Conservation (phyloP, 1,284 basidiomycete species). For the Naganishia albida region DNA sequence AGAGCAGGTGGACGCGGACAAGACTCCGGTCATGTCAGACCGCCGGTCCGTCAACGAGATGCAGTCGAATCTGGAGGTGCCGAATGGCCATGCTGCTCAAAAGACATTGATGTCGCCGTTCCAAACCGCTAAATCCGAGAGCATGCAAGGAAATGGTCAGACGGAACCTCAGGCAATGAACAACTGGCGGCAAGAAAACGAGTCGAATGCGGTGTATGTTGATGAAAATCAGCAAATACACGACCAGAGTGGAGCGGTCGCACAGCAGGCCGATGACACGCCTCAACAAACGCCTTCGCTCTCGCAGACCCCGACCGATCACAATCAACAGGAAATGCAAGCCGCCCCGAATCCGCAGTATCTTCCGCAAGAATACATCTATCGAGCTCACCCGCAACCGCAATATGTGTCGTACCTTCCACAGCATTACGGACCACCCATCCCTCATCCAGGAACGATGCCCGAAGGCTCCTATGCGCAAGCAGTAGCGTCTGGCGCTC, state of each 20-base stretch:
- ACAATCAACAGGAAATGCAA: slow-evolving; percentile 13
- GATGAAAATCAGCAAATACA: neutral
- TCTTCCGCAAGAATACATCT: slow-evolving; percentile 16
- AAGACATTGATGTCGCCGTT: slow-evolving; percentile 28
- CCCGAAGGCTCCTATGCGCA: slow-evolving; percentile 24
- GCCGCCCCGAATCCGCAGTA: slow-evolving; percentile 3
- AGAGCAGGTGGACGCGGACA: slow-evolving; percentile 24
- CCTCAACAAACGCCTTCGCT: slow-evolving; percentile 24
- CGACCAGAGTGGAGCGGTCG: neutral
- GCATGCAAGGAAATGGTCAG: neutral
- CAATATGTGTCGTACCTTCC: slow-evolving; percentile 26
- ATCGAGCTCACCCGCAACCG: slow-evolving; percentile 11
- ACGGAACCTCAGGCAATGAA: neutral
- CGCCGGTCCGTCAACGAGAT: slow-evolving; percentile 20
- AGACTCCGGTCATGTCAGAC: slow-evolving; percentile 28
- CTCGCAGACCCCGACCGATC: slow-evolving; percentile 25
- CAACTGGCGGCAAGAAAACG: slow-evolving; percentile 16
- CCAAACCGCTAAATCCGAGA: slow-evolving; percentile 19
- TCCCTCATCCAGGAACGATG: slow-evolving; percentile 1
- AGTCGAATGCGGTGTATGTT: neutral
- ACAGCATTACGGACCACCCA: slow-evolving; percentile 14
- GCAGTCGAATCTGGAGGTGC: slow-evolving; percentile 15
- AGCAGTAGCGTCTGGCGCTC: slow-evolving; percentile 7
- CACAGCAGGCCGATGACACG: slow-evolving; percentile 6
- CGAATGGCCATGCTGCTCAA: slow-evolving; percentile 4